phyloP scores from a whole-genome alignment of 2,329 filamentous ascomycete species.

The Blastomyces gilchristii region DNA sequence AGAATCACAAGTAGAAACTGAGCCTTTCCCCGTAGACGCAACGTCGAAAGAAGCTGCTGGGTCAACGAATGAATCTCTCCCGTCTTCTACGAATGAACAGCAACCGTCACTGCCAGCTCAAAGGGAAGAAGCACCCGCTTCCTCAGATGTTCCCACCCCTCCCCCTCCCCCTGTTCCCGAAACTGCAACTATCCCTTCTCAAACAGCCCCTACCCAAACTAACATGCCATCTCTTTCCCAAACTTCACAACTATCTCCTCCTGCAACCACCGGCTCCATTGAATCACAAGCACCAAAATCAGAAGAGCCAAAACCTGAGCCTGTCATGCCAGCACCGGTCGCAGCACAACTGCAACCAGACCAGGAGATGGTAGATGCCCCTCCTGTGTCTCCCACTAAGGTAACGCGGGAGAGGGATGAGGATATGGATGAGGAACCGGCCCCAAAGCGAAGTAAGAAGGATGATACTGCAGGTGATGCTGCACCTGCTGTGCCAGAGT shows the following conservation, averaged over 20 bases:
- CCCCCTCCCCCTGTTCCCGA: not conserved
- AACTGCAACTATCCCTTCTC: not conserved
- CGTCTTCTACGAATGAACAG: not conserved
- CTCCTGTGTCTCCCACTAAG: constrained; percentile 44
- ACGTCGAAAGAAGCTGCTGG: not conserved
- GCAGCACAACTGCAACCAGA: constrained; percentile 27
- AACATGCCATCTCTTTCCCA: not conserved
- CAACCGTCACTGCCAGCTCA: not conserved
- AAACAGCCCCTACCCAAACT: not conserved
- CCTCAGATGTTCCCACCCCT: not conserved
- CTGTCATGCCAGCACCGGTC: constrained; percentile 16
- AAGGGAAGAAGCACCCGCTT: not conserved
- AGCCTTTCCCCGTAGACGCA: not conserved
- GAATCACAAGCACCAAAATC: constrained; percentile 12
- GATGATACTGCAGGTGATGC: constrained; percentile 45
- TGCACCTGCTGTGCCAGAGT: constrained; percentile 33
- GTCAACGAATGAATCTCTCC: not conserved
- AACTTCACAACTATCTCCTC: not conserved
- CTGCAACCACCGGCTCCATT: not conserved
- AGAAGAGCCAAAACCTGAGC: constrained; percentile 12
- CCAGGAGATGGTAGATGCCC: constrained; percentile 46
- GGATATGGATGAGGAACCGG: constrained; percentile 53
- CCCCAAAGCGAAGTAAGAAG: constrained; percentile 71
- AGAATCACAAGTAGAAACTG: not conserved
- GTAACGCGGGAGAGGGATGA: constrained; percentile 67